A percentile compares a stretch with the other conserved stretches of the same genome.
Evolutionary conservation across 495 filamentous ascomycete genomes (phyloP).

Genomic region (Daldinia loculata): DNA sequence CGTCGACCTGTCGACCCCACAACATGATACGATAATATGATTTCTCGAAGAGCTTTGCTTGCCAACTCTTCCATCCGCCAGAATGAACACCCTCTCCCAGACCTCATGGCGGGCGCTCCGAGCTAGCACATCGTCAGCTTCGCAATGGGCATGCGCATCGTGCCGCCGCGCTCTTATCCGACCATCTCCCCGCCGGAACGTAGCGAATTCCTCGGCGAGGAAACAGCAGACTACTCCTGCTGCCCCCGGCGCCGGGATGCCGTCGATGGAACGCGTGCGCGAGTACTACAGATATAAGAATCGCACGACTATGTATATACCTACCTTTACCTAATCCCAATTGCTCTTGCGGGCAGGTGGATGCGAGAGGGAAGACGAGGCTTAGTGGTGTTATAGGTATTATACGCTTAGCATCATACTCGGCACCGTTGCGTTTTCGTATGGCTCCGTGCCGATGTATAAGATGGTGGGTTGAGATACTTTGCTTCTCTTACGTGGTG

Average conservation of each 20-base stretch:
- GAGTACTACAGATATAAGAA: slow-evolving; percentile 68
- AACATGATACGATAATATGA: slow-evolving; percentile 26
- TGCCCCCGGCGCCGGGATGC: slow-evolving; percentile 32
- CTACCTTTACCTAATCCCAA: neutral
- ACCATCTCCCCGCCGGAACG: slow-evolving; percentile 23
- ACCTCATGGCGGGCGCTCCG: slow-evolving; percentile 35
- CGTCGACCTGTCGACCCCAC: slow-evolving; percentile 16
- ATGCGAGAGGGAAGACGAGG: neutral
- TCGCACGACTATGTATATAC: slow-evolving; percentile 61
- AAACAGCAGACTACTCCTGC: slow-evolving; percentile 24
- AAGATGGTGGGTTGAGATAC: slow-evolving; percentile 75
- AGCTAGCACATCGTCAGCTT: slow-evolving; percentile 27
- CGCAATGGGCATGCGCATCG: slow-evolving; percentile 45
- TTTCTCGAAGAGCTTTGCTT: slow-evolving; percentile 4
- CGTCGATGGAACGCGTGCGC: slow-evolving; percentile 63
- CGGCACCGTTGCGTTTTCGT: slow-evolving; percentile 89
- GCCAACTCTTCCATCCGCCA: slow-evolving; percentile 15
- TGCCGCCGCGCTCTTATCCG: slow-evolving; percentile 38
- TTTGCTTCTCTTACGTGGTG: neutral
- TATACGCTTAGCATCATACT: slow-evolving; percentile 87
- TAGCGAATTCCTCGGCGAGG: slow-evolving; percentile 36
- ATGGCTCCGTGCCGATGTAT: slow-evolving; percentile 96
- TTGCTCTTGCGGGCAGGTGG: neutral
- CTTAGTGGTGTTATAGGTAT: slow-evolving; percentile 62
- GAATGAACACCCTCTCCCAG: slow-evolving; percentile 44